Evolutionary conservation across 2,329 filamentous ascomycete species (phyloP).

Genomic region (Calonectria hongkongensis): DNA sequence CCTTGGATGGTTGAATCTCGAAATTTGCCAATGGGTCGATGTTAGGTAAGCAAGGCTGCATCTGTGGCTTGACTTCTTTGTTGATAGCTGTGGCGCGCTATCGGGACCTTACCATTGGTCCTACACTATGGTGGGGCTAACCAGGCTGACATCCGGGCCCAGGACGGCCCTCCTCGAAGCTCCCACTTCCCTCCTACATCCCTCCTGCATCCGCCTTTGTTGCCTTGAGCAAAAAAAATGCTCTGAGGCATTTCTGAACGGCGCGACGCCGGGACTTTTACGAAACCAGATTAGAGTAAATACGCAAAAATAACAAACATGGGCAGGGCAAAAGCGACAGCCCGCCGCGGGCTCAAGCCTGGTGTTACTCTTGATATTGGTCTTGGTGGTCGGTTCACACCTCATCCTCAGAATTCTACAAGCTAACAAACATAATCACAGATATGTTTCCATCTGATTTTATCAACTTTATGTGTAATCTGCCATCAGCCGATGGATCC

Average conservation of each 20-base stretch:
- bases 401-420: not conserved
- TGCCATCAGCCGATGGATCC: slow-evolving; percentile 46
- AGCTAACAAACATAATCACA: slow-evolving; percentile 36
- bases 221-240: slow-evolving; percentile 25
- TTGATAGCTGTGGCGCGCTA: slow-evolving; percentile 41
- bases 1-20: slow-evolving; percentile 47
- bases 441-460: slow-evolving; percentile 53
- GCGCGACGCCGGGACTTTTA: not conserved
- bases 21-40: slow-evolving; percentile 55
- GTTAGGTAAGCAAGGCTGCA: slow-evolving; percentile 60
- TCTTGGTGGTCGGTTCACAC: slow-evolving; percentile 52
- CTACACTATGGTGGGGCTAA: slow-evolving; percentile 38
- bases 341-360: slow-evolving; percentile 18
- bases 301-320: slow-evolving; percentile 36
- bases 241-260: not conserved
- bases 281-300: not conserved
- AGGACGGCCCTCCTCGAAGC: slow-evolving; percentile 41
- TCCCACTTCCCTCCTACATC: slow-evolving; percentile 45
- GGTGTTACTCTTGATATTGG: slow-evolving; percentile 42
- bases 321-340: slow-evolving; percentile 35
- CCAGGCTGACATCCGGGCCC: slow-evolving; percentile 51
- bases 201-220: slow-evolving; percentile 21
- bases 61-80: slow-evolving; percentile 27
- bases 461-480: slow-evolving; percentile 46
- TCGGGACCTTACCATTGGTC: slow-evolving; percentile 40